Conservation (phyloP, 2,329 filamentous ascomycete species). For the Sarocladiaceae sp. region DNA sequence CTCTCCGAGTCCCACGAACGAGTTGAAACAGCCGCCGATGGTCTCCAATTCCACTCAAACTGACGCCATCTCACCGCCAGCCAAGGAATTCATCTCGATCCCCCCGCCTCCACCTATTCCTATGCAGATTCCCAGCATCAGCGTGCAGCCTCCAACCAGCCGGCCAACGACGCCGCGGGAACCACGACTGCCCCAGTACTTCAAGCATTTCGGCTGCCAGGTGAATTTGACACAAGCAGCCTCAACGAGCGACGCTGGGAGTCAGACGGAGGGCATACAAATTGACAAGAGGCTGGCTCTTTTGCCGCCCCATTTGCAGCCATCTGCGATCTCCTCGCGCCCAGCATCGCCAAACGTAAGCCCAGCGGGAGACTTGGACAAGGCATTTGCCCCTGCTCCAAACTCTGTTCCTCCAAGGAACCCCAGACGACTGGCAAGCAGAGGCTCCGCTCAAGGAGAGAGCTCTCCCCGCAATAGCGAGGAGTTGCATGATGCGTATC, state of each 20-base stretch:
- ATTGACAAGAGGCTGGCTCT: slow-evolving; percentile 71
- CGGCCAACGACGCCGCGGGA: slow-evolving; percentile 72
- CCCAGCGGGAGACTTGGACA: slow-evolving; percentile 23
- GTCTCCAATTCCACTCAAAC: slow-evolving; percentile 59
- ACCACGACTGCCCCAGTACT: slow-evolving; percentile 70
- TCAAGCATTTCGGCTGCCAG: slow-evolving; percentile 79
- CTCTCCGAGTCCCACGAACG: slow-evolving; percentile 33
- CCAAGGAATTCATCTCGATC: slow-evolving; percentile 8
- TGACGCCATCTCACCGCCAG: slow-evolving; percentile 18
- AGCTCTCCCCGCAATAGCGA: slow-evolving; percentile 28
- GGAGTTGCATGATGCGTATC: slow-evolving; percentile 56
- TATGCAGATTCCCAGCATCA: slow-evolving; percentile 72
- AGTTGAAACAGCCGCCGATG: slow-evolving; percentile 32
- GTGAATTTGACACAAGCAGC: slow-evolving; percentile 36
- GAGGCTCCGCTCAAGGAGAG: slow-evolving; percentile 38
- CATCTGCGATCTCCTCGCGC: slow-evolving; percentile 63
- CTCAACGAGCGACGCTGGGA: slow-evolving; percentile 26
- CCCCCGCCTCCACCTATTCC: slow-evolving; percentile 30
- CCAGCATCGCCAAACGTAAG: slow-evolving; percentile 45
- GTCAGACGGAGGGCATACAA: slow-evolving; percentile 89
- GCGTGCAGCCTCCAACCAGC: slow-evolving; percentile 82
- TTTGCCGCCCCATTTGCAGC: slow-evolving; percentile 71
- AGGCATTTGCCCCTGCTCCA: slow-evolving; percentile 46
- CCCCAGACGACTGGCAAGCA: slow-evolving; percentile 46
- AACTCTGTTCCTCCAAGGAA: slow-evolving; percentile 50